These are phyloP conservation scores for Annulohypoxylon stygium DNA, from an alignment of 495 filamentous ascomycete genomes.

Conservation along the genomic window DNA sequence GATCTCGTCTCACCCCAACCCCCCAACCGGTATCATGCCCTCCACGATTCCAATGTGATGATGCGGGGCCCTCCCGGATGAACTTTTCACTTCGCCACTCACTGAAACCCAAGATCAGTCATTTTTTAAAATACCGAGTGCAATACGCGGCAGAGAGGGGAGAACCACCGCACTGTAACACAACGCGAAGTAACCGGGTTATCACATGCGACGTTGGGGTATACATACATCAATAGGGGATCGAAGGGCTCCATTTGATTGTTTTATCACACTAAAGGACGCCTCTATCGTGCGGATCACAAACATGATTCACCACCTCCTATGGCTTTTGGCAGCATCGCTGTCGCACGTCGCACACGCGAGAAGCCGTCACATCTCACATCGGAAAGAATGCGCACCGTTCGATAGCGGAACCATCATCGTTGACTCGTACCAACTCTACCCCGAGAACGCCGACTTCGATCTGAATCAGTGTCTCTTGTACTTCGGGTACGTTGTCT, in stretches of 20 bases:
- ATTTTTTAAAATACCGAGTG: conserved; percentile 21
- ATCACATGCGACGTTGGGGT: conserved; percentile 10
- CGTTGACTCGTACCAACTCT: conserved; percentile 53
- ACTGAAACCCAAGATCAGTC: conserved; percentile 19
- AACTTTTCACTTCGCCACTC: conserved; percentile 4
- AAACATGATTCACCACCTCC: conserved; percentile 20
- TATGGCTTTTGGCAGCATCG: conserved; percentile 22
- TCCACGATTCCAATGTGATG: not conserved
- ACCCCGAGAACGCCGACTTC: conserved; percentile 57
- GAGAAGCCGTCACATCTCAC: conserved; percentile 16
- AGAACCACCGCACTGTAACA: conserved; percentile 21
- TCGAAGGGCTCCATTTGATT: not conserved
- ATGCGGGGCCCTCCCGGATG: not conserved
- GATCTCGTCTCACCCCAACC: not conserved
- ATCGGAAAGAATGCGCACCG: conserved; percentile 42
- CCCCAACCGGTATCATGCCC: not conserved
- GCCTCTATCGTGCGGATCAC: conserved; percentile 7
- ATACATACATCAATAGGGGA: conserved; percentile 30
- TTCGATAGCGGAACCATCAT: conserved; percentile 50
- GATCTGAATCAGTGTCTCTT: conserved; percentile 50
- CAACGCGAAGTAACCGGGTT: conserved; percentile 3
- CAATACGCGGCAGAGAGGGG: conserved; percentile 17
- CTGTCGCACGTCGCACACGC: conserved; percentile 12
- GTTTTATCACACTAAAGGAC: not conserved
- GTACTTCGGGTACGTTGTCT: conserved; percentile 41